Conservation (phyloP, 2,329 filamentous ascomycete genomes). For the Zopfia rhizophila region DNA sequence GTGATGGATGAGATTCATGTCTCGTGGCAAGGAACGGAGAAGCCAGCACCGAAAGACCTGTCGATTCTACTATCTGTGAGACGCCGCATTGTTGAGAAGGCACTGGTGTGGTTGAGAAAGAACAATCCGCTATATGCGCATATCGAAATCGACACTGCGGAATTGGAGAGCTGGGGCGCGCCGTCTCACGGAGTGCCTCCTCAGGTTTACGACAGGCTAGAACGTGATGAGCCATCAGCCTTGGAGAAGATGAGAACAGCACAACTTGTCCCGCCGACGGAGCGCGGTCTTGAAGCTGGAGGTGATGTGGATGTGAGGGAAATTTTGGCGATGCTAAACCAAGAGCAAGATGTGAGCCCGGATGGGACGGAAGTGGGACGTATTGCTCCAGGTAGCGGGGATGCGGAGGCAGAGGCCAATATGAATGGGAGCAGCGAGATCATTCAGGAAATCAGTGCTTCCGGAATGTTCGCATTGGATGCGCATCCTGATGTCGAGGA, state of each 20-base stretch:
- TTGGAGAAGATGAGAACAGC: constrained; percentile 7
- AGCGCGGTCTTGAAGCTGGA: constrained; percentile 8
- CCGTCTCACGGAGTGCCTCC: constrained; percentile 5
- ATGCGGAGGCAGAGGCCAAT: no score
- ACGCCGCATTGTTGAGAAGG: constrained; percentile 8
- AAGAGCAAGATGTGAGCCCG: constrained; percentile 1
- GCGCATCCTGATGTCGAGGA: constrained; percentile 4
- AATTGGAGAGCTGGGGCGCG: constrained; percentile 5
- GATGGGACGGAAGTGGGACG: no score
- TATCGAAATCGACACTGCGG: neutral
- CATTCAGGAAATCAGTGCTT: constrained; percentile 7
- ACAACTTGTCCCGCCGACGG: constrained; percentile 10
- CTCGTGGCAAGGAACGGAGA: constrained; percentile 4
- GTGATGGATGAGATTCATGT: constrained; percentile 8
- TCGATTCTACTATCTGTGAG: constrained; percentile 6
- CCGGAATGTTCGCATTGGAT: constrained; percentile 9
- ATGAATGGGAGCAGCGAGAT: constrained; percentile 1
- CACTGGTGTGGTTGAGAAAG: constrained; percentile 6
- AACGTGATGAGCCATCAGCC: constrained; percentile 1
- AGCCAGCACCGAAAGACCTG: constrained; percentile 5
- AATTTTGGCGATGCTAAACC: constrained; percentile 1
- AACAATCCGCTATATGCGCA: no score
- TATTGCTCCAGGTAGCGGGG: no score
- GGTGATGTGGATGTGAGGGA: constrained; percentile 4
- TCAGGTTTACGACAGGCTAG: constrained; percentile 3